These are phyloP conservation scores for Dipteronia sinensis DNA, from an alignment of 345 rosid species.

Conservation along the genomic window DNA sequence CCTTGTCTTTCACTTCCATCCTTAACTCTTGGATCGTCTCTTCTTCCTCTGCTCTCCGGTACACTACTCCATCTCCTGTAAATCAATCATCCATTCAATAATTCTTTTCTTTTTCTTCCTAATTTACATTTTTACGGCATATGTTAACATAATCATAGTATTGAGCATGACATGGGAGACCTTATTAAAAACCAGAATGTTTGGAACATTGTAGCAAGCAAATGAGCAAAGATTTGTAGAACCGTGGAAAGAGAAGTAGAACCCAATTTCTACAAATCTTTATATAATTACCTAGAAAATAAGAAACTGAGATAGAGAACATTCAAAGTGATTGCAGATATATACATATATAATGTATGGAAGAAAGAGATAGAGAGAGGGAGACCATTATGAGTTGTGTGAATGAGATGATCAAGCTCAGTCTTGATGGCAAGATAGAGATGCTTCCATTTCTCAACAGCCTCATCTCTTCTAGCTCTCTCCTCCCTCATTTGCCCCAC, in stretches of 20 bases:
- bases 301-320: no score
- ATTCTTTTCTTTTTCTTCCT: no score
- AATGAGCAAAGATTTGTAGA: no score
- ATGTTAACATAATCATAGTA: no score
- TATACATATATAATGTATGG: no score
- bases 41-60: constrained; percentile 51
- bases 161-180: no score
- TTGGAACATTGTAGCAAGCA: background rate
- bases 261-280: no score
- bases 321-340: no score
- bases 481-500: constrained; percentile 69
- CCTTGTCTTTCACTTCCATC: constrained; percentile 51
- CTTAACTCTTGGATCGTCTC: constrained; percentile 54
- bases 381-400: constrained; percentile 43
- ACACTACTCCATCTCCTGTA: constrained; percentile 46
- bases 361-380: constrained; percentile 3
- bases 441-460: constrained; percentile 81
- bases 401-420: constrained; percentile 85
- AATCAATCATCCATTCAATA: background rate
- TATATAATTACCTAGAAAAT: no score
- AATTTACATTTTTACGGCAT: no score
- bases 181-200: no score
- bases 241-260: no score
- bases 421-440: constrained; percentile 78
- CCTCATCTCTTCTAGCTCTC: constrained; percentile 66